Evolutionary conservation across 208 protist species (phyloP), one percentile per base, ranked within the genome.

Genomic region (Porcisia deanei): DNA sequence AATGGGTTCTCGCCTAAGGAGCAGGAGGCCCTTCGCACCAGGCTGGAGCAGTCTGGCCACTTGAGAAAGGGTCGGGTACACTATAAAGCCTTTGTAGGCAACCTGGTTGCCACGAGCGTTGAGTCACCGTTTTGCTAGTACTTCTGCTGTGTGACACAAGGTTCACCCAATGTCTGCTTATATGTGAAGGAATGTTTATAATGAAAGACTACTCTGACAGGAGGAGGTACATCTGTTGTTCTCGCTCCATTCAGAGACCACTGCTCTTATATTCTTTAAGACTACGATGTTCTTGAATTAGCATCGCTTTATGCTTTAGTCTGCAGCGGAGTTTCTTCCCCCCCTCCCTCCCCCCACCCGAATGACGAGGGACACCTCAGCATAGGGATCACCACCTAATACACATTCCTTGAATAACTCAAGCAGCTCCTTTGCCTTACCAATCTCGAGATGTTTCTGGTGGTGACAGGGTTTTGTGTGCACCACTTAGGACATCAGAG

Each of bases 41-140:
- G 88, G 45, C 64, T 94, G 43, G 78, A 75, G 39, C 72, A 70
- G 60, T 82, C 81, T 43, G 81, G 89, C 6, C 87, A 88, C 52
- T 60, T 89, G 37, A 82, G 75, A 52, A 80, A 86, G 39, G 80
- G 79, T 0, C 81, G 87, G 71, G 91, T 94, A 0, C 85, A 90
- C 68, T 92, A 89, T 73, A 74, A 75, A 54, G 82, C 78, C 16
- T 90, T 90, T 85, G 75, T 90, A 37, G 82, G 73, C 39, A 87
- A 77, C 78, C 37, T 89, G 6, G 63, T 75, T 16, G 65, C 59
- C 47, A 79, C 71, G 1, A 79, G 57, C 18, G 49, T 80, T 20
- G 58, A 45, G 39, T 71, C 68, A 60, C 83, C 70, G n/a, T 77
- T 63, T 65, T 52, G 81, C 30, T 79, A 73, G n/a, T 70, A 41